Evolutionary conservation across 2,329 filamentous ascomycete species (phyloP).

Genomic region (Aspergillus viridinutans): DNA sequence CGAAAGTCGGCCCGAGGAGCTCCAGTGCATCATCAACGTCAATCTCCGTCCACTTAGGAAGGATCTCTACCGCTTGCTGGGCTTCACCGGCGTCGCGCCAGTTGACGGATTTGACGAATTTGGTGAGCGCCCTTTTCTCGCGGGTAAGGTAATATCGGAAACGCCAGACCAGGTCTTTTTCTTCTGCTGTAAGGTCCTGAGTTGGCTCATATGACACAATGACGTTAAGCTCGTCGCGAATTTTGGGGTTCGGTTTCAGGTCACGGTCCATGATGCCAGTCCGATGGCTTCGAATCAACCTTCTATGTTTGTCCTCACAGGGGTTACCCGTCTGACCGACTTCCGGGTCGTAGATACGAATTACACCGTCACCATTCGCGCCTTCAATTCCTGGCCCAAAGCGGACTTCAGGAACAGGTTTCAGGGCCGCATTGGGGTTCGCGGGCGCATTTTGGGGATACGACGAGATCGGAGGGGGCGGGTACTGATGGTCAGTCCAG

Average conservation of each 20-base stretch:
- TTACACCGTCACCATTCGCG: slow-evolving; percentile 55
- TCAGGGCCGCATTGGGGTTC: slow-evolving; percentile 66
- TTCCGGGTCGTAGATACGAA: slow-evolving; percentile 90
- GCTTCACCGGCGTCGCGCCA: slow-evolving; percentile 85
- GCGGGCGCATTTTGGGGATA: slow-evolving; percentile 61
- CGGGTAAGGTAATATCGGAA: slow-evolving; percentile 91
- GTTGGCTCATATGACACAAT: slow-evolving; percentile 93
- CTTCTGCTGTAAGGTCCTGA: slow-evolving; percentile 78
- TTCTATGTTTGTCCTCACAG: slow-evolving; percentile 88
- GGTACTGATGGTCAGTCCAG: slow-evolving; percentile 91
- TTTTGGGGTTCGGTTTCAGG: slow-evolving; percentile 91
- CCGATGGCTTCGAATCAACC: slow-evolving; percentile 84
- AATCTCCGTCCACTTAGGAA: slow-evolving; percentile 93
- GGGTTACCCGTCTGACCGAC: slow-evolving; percentile 86
- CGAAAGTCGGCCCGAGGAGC: slow-evolving; percentile 85
- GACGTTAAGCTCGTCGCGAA: slow-evolving; percentile 84
- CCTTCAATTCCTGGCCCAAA: slow-evolving; percentile 85
- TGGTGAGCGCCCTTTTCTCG: slow-evolving; percentile 88
- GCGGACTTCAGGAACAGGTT: slow-evolving; percentile 81
- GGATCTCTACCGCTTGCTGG: slow-evolving; percentile 81
- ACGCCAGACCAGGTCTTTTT: slow-evolving; percentile 96
- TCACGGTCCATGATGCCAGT: slow-evolving; percentile 95
- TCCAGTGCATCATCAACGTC: slow-evolving; percentile 96
- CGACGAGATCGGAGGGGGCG: slow-evolving; percentile 74
- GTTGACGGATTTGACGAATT: slow-evolving; percentile 96